Base-by-base conservation (phyloP, 1,284 basidiomycete genomes). In the Pterula multifida region DNA sequence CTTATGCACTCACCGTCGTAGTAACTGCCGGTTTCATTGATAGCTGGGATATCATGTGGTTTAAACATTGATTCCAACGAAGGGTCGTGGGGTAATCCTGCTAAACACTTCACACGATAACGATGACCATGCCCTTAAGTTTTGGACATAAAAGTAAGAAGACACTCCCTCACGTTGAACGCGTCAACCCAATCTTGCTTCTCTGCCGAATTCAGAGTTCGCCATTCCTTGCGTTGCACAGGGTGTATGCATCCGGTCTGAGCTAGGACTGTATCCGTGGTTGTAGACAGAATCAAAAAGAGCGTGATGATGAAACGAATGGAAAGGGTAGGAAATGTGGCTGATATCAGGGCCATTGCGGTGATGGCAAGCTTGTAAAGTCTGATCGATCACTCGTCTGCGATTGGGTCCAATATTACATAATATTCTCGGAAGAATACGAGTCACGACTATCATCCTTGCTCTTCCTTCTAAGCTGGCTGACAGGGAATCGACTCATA, bases 1-100 rank as follows among this genome's bases (percentile, higher is more conserved):
- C n/a, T n/a, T n/a, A n/a, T n/a, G n/a, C 12, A 4, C 15, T 4
- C 11, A 50, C 45, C 49, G 28, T 52, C 50, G 24, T 49, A 49
- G 47, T 52, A 52, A 35, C 28, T 49, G 9, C 50, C 47, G 25
- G 47, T 49, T 35, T 47, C 36, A 24, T 52, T 49, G 23, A 52
- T 28, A 22, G 21, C 3, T 13, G 24, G 32, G 21, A 52, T 52
- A 17, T 49, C n/a, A 3, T 47, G 25, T 13, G 25, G 11, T 3
- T 22, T 17, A 3, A 52, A 47, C 4, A 47, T 36, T 3, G 50
- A 24, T 4, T 3, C 12, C 9, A 49, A 26, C 3, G 26, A 28
- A 3, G 26, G 12, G 24, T 48, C 36, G 23, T 52, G 39, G 9
- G 39, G 39, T 22, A 42, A 17, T 4, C 21, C 17, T n/a, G 39